Percentiles rank a stretch among this genome's conserved stretches.
phyloP scores from a whole-genome alignment of 768 basidiomycete species.

The Hygrophorus russula region DNA sequence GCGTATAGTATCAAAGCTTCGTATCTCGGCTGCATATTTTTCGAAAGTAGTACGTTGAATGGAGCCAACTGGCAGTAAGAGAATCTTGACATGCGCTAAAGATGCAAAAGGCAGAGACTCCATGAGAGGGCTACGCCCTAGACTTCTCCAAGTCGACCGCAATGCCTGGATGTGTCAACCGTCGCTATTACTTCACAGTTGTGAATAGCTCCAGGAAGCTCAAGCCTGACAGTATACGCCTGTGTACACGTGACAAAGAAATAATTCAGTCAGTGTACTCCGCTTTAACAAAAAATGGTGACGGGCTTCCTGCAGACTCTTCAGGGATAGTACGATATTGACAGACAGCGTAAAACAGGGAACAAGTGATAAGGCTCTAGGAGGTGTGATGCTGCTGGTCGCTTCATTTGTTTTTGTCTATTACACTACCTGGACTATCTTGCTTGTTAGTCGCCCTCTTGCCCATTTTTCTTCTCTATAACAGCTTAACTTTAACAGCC shows the following conservation, averaged over 20 bases:
- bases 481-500: slow-evolving; percentile 34
- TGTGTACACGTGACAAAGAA: neutral
- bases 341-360: slow-evolving; percentile 36
- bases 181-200: too few species aligned
- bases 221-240: neutral
- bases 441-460: slow-evolving; percentile 41
- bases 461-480: slow-evolving; percentile 3
- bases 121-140: slow-evolving; percentile 29
- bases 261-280: neutral
- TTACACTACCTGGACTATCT: slow-evolving; percentile 86
- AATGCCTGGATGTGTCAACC: too few species aligned
- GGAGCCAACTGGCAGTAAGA: slow-evolving; percentile 77
- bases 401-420: slow-evolving; percentile 75
- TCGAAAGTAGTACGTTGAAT: slow-evolving; percentile 64
- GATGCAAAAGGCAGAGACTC: slow-evolving; percentile 67
- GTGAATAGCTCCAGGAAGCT: too few species aligned
- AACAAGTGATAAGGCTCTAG: slow-evolving; percentile 70
- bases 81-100: slow-evolving; percentile 74
- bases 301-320: slow-evolving; percentile 1
- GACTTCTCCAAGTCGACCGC: too few species aligned
- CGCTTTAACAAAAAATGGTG: slow-evolving; percentile 11
- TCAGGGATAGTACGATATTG: neutral
- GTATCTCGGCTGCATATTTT: slow-evolving; percentile 62
- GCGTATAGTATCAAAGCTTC: slow-evolving; percentile 59
- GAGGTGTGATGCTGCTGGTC: slow-evolving; percentile 67